Base-by-base conservation (phyloP, 768 basidiomycete genomes). In the Lactarius hengduanensis region DNA sequence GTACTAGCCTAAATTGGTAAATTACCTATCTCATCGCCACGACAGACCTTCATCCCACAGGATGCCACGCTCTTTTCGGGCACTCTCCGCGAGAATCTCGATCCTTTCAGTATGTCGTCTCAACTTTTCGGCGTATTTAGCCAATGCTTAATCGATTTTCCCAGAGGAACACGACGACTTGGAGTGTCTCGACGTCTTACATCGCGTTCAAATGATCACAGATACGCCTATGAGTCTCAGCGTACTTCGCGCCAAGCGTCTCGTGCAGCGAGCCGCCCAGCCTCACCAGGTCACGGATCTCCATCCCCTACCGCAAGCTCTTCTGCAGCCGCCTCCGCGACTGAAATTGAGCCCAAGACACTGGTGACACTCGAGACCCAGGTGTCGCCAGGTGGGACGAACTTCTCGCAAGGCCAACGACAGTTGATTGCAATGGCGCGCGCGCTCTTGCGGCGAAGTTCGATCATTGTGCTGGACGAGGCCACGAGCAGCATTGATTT, bases 361-460 rank as follows among this genome's bases (percentile, higher is more conserved):
- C 78, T 79, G 0, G 78, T 96, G 34, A 81, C 85, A 0, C 80
- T 96, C 4, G 86, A 91, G 22, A 91, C 89, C 0, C 86, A 89
- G 66, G 89, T 96, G 10, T 92, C 92, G 0, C 82, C 91, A 0
- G 94, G 94, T 0, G 94, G 94, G 0, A 82, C 86, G 36, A 96
- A 97, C 78, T 96, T 97, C 76, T 95, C 92, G 1, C 92, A 94
- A 66, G 95, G 96, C 11, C 94, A 98, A 73, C 76, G 94, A 11
- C 95, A 98, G 72, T 78, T 94, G 18, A 90, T 94, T 61, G 89
- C 91, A 1, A 89, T 94, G 89, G 92, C 92, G 0, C 83, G 92
- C 6, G 91, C 92, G 0, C 78, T 94, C 26, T 79, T 93, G 36
- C 80, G 90, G 20, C 82, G 84, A 8, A 91, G 87, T 72, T 78